Evolutionary conservation across 2,329 filamentous ascomycete species (phyloP), one percentile per base, ranked within the genome.

Genomic region (Aspergillus sojae): DNA sequence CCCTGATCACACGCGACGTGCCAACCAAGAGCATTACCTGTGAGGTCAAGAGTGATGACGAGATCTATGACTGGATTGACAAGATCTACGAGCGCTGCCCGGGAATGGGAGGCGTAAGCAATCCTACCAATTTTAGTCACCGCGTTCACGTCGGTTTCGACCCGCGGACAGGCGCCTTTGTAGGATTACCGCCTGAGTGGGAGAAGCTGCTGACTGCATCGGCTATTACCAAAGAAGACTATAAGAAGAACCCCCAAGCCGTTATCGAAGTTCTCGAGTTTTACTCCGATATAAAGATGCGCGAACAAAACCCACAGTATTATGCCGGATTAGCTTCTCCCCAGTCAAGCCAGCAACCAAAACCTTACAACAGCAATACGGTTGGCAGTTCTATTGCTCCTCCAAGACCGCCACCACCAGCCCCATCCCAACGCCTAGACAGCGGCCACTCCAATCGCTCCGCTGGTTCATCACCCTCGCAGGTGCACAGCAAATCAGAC

Each of bases 1-100:
- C 90, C 65, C 87, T 93, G 12, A 88, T 90, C 58, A 91, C 91
- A 53, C 89, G 93, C 68, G 94, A 97, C 68, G 89, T 92, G 39
- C 86, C 89, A 10, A 91, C 90, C 63, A 93, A 91, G 77, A 91
- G 92, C 4, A 87, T 97, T 58, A 93, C 95, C 67, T 95, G 97
- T 77, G 93, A 91, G 76, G 93, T 98, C 72, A 96, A 97, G 80
- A 91, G 89, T 62, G 95, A 99, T 74, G 94, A 97, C 74, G 95
- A 99, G 71, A 88, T 99, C 60, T 99, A 99, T 79, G 93, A 96
- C 73, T 99, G 95, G 95, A 97, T 98, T 73, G 95, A 99, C 78
- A 92, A 94, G 77, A 96, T 99, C 69, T 98, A 98, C 77, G 93
- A 94, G 71, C 91, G 94, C 68, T 98, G 94, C 78, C 95, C 95